Conservation (phyloP, 768 basidiomycete genomes). For the Collybia sordida region DNA sequence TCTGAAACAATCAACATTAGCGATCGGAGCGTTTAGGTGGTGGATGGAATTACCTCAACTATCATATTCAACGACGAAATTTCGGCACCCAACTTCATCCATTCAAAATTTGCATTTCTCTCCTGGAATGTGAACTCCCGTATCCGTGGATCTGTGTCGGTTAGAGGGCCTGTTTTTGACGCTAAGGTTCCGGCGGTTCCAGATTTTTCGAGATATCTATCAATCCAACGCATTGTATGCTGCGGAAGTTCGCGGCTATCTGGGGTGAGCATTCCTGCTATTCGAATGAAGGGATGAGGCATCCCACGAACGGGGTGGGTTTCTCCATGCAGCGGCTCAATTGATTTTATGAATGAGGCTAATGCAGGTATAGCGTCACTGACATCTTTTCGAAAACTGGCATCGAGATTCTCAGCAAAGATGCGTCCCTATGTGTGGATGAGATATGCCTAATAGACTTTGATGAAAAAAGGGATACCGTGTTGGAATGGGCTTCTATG, state of each 20-base stretch:
- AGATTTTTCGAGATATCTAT: conserved; percentile 3
- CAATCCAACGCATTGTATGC: conserved; percentile 7
- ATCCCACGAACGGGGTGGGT: conserved; percentile 2
- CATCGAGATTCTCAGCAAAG: conserved; percentile 10
- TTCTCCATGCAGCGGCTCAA: too few relatives aligned
- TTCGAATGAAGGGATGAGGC: conserved; percentile 1
- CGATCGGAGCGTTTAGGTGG: neutral
- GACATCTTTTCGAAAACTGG: conserved; percentile 3
- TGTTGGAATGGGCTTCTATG: conserved; percentile 30
- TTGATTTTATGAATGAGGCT: too few relatives aligned
- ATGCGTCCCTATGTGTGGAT: conserved; percentile 19
- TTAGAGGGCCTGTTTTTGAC: conserved; percentile 15
- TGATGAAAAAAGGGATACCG: conserved; percentile 15
- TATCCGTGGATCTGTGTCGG: conserved; percentile 37
- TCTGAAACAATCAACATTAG: conserved; percentile 1
- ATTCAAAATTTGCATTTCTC: conserved; percentile 27
- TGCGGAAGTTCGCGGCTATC: conserved; percentile 1
- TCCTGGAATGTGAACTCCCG: conserved; percentile 41
- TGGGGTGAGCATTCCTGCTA: conserved; percentile 9
- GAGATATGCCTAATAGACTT: neutral
- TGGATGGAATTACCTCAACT: conserved; percentile 3
- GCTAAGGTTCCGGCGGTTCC: conserved; percentile 20
- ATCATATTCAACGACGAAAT: conserved; percentile 15
- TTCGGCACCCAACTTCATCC: conserved; percentile 35
- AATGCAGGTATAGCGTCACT: conserved; percentile 2